Percentiles rank a stretch among this genome's conserved stretches.
Conservation (phyloP, 345 rosid species). For the Hibiscus tridactylites region DNA sequence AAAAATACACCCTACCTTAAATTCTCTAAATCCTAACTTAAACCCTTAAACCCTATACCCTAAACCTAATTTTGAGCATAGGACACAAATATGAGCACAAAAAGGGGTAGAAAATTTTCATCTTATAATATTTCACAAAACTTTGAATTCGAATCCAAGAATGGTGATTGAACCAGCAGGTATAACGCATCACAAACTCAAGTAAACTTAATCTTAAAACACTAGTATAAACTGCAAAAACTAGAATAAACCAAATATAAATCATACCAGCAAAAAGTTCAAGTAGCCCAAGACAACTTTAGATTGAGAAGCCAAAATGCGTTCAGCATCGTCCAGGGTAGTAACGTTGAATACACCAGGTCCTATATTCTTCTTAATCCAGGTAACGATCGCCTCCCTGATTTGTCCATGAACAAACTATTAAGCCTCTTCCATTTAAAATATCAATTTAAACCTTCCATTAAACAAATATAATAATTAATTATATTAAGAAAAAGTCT, state of each 20-base stretch:
- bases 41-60: too few relatives aligned
- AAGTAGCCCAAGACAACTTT: constrained; percentile 81
- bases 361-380: constrained; percentile 94
- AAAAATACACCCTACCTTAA: too few relatives aligned
- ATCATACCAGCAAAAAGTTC: constrained; percentile 73
- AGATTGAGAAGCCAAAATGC: constrained; percentile 58
- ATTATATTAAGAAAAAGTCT: background rate
- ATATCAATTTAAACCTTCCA: background rate
- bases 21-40: too few relatives aligned
- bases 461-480: background rate
- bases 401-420: constrained; percentile 6
- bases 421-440: background rate
- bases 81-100: too few relatives aligned
- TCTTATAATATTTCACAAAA: background rate
- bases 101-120: too few relatives aligned
- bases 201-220: background rate
- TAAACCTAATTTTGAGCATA: too few relatives aligned
- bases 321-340: constrained; percentile 77
- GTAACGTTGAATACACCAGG: constrained; percentile 77
- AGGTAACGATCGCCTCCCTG: constrained; percentile 82
- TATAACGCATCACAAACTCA: background rate
- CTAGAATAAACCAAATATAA: background rate
- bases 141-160: background rate
- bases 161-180: background rate
- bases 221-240: background rate